Base-by-base conservation (phyloP, 805 yeast genomes). In the Lipomyces yamadae region DNA sequence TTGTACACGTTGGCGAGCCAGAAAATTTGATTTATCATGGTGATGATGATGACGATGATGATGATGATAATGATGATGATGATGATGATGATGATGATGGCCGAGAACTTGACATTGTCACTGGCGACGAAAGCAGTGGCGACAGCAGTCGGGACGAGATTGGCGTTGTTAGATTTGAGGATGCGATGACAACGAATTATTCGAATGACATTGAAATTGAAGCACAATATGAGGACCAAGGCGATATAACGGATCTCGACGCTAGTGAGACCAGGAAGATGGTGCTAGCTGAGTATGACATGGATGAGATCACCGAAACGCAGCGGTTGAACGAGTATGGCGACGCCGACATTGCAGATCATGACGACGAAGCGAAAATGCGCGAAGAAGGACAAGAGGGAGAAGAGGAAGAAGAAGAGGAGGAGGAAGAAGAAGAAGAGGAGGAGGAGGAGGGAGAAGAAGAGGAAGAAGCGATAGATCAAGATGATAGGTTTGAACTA, bases 351-450 rank as follows among this genome's bases (percentile, higher is more conserved):
- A 42, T 42, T 37, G 39, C 39, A 24, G 48, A 42, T 42, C n/a
- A 75, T 60, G 80, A 76, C 24, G 78, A 78, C 15, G 80, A 76
- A 1, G 74, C 71, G 29, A 63, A 65, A 52, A 70, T 72, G 32
- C 15, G 34, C 13, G 76, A 76, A 30, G 78, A 77, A 18, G 81
- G 77, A 48, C 80, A 79, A 48, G 85, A 82, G 54, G 79, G 82
- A 70, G 81, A 81, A 65, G 83, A 83, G 58, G 82, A 24, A 24
- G 24, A 24, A 1, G 24, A 24, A 1, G 24, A 24, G 24, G 24
- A 24, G 24, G 24, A 24, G 24, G 24, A 24, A 1, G 24, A 24
- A 1, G 24, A 24, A 1, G 83, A 83, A 1, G 24, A 24, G 24
- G 24, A 24, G 24, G 83, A 83, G 58, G 82, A 29, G 42, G 80